Base-by-base conservation (phyloP, 2,329 filamentous ascomycete species). In the Arachnomyces sp. region DNA sequence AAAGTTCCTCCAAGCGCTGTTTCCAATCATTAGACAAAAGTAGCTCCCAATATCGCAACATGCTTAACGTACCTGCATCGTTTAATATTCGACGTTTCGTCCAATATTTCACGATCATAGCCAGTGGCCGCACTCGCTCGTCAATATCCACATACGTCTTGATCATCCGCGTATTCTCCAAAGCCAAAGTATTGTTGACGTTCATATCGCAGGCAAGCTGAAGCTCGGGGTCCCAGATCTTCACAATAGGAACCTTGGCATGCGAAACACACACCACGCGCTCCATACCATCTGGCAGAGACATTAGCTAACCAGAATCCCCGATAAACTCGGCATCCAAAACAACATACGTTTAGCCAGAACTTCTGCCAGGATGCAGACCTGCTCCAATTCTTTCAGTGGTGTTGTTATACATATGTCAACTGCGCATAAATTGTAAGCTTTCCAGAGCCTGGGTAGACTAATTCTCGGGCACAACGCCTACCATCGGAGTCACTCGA, bases 91-190 rank as follows among this genome's bases (percentile, higher is more conserved):
- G 81, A 62, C 78, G 77, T 65, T 92, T 86, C 41, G 92, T 94
- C 92, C 92, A 98, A 67, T 96, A 77, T 63, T 98, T 98, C 66
- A 98, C 78, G 45, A 94, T 84, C 87, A 98, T 96, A 12, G 92
- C 90, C 51, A 98, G 70, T 33, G 85, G 88, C 32, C 92, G 80
- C 41, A 98, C 87, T 45, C 92, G 81, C 30, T 88, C 79, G 61
- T 98, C 92, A 42, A 93, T 82, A 56, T 93, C 81, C 45, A 98
- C 87, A 64, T 98, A 98, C 1, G 88, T 94, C 59, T 89, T 86
- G 54, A 98, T 92, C 89, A 98, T 94, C 37, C 89, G 80, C 11
- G 92, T 98, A 56, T 98, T 98, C 62, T 96, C 89, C 45, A 98
- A 70, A 3, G 92, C 92, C 39, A 93, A 66, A 0, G 89, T 92